These are phyloP conservation scores for Calonectria leucothoes DNA, from an alignment of 2,329 filamentous ascomycete genomes.

Conservation along the genomic window DNA sequence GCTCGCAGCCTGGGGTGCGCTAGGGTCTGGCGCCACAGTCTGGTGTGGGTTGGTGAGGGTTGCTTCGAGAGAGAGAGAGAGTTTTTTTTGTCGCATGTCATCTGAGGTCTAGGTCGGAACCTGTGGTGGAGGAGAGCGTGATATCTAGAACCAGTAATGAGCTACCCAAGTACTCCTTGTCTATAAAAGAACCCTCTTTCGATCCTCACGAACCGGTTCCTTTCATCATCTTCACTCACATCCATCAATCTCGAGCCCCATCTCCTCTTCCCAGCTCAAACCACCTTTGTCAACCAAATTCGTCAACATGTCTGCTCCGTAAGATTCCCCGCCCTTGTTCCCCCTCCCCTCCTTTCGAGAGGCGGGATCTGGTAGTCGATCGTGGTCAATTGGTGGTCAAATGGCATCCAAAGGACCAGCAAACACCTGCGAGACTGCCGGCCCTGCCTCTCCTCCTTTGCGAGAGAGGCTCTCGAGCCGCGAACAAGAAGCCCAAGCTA, in stretches of 20 bases:
- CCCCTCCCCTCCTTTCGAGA: neutral
- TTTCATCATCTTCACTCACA: conserved; percentile 36
- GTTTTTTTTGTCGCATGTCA: conserved; percentile 9
- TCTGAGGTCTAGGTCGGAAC: conserved; percentile 13
- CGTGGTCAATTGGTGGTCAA: conserved; percentile 22
- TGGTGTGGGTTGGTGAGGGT: conserved; percentile 21
- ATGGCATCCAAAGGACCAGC: conserved; percentile 28
- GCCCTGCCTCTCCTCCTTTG: conserved; percentile 29
- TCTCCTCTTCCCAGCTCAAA: conserved; percentile 19
- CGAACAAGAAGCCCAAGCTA: conserved; percentile 19
- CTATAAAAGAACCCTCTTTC: conserved; percentile 39
- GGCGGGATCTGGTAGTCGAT: neutral
- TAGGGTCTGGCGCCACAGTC: conserved; percentile 8
- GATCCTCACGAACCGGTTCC: conserved; percentile 23
- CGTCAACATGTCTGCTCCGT: conserved; percentile 43
- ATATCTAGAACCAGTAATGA: conserved; percentile 26
- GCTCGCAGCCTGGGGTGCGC: conserved; percentile 19
- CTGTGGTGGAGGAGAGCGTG: conserved; percentile 15
- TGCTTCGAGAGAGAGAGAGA: conserved; percentile 12
- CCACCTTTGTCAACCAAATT: conserved; percentile 32
- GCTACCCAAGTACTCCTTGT: conserved; percentile 17
- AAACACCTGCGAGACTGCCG: conserved; percentile 36
- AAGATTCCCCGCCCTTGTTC: conserved; percentile 23
- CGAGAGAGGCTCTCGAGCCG: conserved; percentile 21
- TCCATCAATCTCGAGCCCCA: conserved; percentile 35